Conservation (phyloP, 1,284 basidiomycete genomes). For the Mycena sp. region DNA sequence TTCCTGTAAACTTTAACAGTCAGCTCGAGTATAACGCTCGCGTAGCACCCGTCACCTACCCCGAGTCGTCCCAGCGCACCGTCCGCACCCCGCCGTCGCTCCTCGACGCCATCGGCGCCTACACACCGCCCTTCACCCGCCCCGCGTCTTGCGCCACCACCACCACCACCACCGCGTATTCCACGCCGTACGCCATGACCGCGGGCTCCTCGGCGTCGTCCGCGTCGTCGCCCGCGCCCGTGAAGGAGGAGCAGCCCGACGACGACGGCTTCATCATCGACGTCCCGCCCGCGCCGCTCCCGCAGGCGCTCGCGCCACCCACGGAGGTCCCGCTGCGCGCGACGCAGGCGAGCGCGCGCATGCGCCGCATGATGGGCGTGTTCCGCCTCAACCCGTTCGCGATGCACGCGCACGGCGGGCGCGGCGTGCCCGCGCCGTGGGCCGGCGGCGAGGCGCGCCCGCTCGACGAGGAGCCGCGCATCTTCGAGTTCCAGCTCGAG, state of each 20-base stretch:
- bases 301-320: conserved; percentile 50
- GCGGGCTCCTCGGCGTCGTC: conserved; percentile 21
- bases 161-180: conserved; percentile 15
- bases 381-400: conserved; percentile 81
- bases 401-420: conserved; percentile 62
- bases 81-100: conserved; percentile 5
- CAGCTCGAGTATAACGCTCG: conserved; percentile 27
- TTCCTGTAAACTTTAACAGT: conserved; percentile 25
- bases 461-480: conserved; percentile 63
- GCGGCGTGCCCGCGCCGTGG: conserved; percentile 46
- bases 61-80: conserved; percentile 2
- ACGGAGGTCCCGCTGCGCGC: conserved; percentile 78
- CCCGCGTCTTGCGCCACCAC: conserved; percentile 11
- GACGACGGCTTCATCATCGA: conserved; percentile 54
- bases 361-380: conserved; percentile 78
- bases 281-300: conserved; percentile 24
- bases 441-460: conserved; percentile 59
- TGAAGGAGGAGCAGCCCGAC: conserved; percentile 31
- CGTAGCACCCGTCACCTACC: conserved; percentile 17
- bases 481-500: conserved; percentile 72
- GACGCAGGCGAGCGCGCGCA: conserved; percentile 69
- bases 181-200: conserved; percentile 11
- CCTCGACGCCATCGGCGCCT: conserved; percentile 21
- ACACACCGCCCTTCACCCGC: conserved; percentile 18
- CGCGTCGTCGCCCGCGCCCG: background rate